phyloP scores from a whole-genome alignment of 2,329 filamentous ascomycete genomes.

The Ceratocystis colombiana region DNA sequence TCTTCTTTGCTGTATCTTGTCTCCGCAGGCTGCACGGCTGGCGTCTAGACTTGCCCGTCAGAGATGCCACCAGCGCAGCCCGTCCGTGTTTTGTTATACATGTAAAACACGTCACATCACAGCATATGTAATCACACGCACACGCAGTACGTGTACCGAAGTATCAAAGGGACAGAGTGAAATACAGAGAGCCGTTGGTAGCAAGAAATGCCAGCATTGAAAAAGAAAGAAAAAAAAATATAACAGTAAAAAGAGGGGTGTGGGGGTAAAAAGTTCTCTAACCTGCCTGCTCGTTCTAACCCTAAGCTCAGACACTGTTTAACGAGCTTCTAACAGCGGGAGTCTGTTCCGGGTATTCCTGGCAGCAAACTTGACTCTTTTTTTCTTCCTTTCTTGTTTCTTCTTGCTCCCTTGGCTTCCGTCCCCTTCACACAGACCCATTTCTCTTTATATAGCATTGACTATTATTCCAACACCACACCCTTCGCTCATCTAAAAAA shows the following conservation, averaged over 20 bases:
- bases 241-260: too few species aligned
- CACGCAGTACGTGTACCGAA: background rate
- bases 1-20: background rate
- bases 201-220: background rate
- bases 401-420: too few species aligned
- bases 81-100: background rate
- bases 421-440: slow-evolving; percentile 1
- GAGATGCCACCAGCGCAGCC: background rate
- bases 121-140: background rate
- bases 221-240: background rate
- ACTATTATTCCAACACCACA: background rate
- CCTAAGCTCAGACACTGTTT: too few species aligned
- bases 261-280: too few species aligned
- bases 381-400: background rate
- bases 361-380: background rate
- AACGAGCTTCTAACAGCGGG: too few species aligned
- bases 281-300: too few species aligned
- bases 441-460: slow-evolving; percentile 8
- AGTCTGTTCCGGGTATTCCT: background rate
- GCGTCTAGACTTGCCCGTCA: background rate
- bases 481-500: slow-evolving; percentile 1
- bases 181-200: background rate
- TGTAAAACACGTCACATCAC: slow-evolving; percentile 1
- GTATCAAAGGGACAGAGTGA: background rate
- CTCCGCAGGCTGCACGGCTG: background rate